Base-by-base conservation (phyloP, 2,329 filamentous ascomycete genomes). In the Fusarium brachygibbosum region DNA sequence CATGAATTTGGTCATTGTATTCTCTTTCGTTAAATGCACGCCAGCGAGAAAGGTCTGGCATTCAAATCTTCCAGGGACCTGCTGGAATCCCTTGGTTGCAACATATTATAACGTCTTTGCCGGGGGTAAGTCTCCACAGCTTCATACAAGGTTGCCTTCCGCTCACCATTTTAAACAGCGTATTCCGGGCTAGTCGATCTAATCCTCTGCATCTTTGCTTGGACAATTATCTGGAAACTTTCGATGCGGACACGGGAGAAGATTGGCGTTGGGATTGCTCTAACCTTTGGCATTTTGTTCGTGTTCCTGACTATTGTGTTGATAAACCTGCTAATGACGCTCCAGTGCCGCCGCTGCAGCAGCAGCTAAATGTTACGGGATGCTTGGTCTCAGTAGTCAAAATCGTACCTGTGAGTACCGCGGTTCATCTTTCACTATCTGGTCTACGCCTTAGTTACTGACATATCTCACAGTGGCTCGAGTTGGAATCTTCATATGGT, bases 301-400 rank as follows among this genome's bases (percentile, higher is more conserved):
- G 58, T 52, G 0, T 13, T 1, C 3, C 0, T 1, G 0, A 10
- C 1, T 2, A 2, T 0, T 4, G 0, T 5, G 1, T 2, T 16
- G 0, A 4, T 5, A 4, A 3, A 13, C 1, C 8, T 1, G 0
- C 58, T 61, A 16, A 59, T 2, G 0, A 28, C 0, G 2, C 0
- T 0, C 8, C 3, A 61, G 58, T 28, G 58, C 58, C 16, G 44
- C 44, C 3, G 58, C 55, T 0, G 32, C 55, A 1, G 58, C 58
- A 1, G 58, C 19, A 2, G 44, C n/a, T 0, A 61, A 61, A 5
- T 61, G 37, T 17, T 44, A 44, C 4, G 32, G 38, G 0, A 51
- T 61, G 55, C 44, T 61, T 6, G 44, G 58, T 14, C 55, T 61
- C 0, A 13, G 31, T 14, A 52, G 44, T 3, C 31, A 52, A 19